Conservation (phyloP, 495 filamentous ascomycete genomes). For the Penicillium goetzii region DNA sequence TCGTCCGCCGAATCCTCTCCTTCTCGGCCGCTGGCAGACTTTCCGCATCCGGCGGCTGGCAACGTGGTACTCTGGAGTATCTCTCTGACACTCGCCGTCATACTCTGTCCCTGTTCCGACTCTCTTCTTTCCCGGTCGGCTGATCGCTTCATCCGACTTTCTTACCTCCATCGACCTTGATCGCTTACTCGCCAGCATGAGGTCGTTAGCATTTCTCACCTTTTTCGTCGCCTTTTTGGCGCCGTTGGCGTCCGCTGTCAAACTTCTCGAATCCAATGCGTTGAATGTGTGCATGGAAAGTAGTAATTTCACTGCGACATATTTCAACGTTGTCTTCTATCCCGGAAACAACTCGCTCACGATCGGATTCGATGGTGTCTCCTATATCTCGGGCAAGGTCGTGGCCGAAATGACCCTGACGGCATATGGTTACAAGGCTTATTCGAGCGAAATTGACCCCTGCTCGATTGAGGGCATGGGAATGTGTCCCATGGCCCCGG, state of each 20-base stretch:
- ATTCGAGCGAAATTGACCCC: conserved; percentile 70
- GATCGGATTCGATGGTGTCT: conserved; percentile 81
- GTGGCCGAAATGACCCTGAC: conserved; percentile 73
- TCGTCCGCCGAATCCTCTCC: conserved; percentile 9
- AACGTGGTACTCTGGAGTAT: conserved; percentile 44
- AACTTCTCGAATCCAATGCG: conserved; percentile 70
- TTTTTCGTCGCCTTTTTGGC: conserved; percentile 45
- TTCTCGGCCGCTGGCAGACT: conserved; percentile 23
- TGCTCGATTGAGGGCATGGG: conserved; percentile 72
- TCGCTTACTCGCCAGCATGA: conserved; percentile 35
- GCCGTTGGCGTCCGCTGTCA: conserved; percentile 45
- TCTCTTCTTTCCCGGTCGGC: conserved; percentile 10
- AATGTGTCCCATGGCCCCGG: conserved; percentile 92
- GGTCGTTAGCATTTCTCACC: conserved; percentile 45
- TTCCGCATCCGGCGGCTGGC: conserved; percentile 49
- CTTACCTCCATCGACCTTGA: conserved; percentile 16
- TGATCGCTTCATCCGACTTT: conserved; percentile 2
- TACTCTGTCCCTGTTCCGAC: conserved; percentile 23
- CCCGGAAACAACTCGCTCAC: conserved; percentile 71
- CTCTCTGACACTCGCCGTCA: conserved; percentile 37
- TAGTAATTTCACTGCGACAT: conserved; percentile 78
- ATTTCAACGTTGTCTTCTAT: conserved; percentile 81
- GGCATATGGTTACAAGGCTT: conserved; percentile 78
- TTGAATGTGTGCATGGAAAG: conserved; percentile 77
- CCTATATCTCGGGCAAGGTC: conserved; percentile 84